Base-by-base conservation (phyloP, 805 yeast genomes). In the Candida broadrunensis region DNA sequence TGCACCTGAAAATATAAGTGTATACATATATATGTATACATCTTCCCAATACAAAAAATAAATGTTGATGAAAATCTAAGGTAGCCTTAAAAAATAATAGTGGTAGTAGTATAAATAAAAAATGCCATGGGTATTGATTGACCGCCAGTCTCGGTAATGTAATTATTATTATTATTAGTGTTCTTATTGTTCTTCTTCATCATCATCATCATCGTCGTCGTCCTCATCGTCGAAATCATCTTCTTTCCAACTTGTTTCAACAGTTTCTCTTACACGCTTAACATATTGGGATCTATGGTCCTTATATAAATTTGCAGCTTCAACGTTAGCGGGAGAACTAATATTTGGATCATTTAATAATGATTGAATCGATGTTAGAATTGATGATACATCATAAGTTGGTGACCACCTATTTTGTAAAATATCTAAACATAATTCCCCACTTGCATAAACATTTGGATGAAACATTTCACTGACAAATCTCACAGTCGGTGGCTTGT, bases 351-450 rank as follows among this genome's bases (percentile, higher is more conserved):
- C 99, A 64, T 93, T 93, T 52, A 93, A 72, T 47, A 93, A 74
- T 42, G 90, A 83, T 61, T 93, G 99, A 43, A 93, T 82, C 20
- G 96, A 87, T 1, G 99, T 93, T 52, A 93, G 73, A 42, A 93
- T 91, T 11, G 96, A 88, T 9, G 96, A 89, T 29, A 93, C 99
- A 58, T 93, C 99, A 59, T 91, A 93, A 1, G 99, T 93, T 11
- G 99, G 99, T 19, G 96, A 85, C 99, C 99, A 93, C 60, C 98
- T 76, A 68, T 91, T 93, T 61, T 93, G 99, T 50, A 93, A 71
- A 50, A 93, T 93, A 67, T 93, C 99, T 48, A 93, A 75, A 68
- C 99, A 93, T 47, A 93, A 78, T 56, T 93, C 98, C 19, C 99
- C 99, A 35, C 83, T 78, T 8, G 95, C 96, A 57, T 93, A 93